Percentiles rank a stretch among this genome's conserved stretches.
Evolutionary conservation across 2,329 filamentous ascomycete genomes (phyloP).

Genomic region (Incumbomyces delicatus): DNA sequence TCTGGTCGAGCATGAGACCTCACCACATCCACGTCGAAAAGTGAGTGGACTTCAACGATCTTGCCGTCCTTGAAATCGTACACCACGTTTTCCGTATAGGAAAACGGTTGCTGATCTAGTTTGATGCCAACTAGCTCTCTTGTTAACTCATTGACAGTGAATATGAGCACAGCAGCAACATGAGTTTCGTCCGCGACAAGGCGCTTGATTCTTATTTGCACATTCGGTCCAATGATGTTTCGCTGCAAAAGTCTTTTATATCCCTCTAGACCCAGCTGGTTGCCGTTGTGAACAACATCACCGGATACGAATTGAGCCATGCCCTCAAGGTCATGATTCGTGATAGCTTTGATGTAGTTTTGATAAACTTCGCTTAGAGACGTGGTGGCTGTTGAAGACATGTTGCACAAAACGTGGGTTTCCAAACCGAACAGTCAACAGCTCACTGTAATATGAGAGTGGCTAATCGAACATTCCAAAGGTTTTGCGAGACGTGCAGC

Average conservation of each 20-base stretch:
- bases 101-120: not conserved
- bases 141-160: not conserved
- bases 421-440: no score
- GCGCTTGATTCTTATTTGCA: constrained; percentile 3
- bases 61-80: constrained; percentile 6
- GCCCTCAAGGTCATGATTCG: not conserved
- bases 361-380: not conserved
- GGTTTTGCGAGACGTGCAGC: no score
- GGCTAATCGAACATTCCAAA: no score
- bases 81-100: constrained; percentile 2
- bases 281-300: not conserved
- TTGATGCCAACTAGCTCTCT: not conserved
- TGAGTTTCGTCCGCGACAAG: not conserved
- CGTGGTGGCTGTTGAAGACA: not conserved
- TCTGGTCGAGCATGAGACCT: not conserved
- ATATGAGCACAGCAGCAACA: constrained; percentile 2
- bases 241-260: not conserved
- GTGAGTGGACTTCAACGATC: constrained; percentile 1
- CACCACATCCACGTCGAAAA: constrained; percentile 1
- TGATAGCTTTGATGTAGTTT: constrained; percentile 1
- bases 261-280: not conserved
- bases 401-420: not conserved
- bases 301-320: not conserved
- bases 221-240: not conserved
- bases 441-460: no score